These are phyloP conservation scores for Rosa multiflora DNA, from an alignment of 306 rosid genomes.

Conservation along the genomic window DNA sequence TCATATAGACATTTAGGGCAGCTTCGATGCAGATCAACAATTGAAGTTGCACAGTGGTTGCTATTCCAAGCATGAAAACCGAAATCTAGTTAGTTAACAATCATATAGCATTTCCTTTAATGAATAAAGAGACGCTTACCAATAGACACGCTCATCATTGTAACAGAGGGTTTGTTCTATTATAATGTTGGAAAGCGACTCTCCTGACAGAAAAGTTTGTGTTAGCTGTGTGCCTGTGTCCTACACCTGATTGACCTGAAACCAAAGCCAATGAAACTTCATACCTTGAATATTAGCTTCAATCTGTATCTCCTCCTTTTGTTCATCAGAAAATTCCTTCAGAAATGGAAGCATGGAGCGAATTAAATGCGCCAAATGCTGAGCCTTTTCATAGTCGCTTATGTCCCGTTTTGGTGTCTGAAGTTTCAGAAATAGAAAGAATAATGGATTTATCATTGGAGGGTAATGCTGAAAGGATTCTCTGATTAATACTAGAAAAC, in stretches of 20 bases:
- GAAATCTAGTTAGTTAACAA: slow-evolving; percentile 8
- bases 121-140: slow-evolving; percentile 45
- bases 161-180: slow-evolving; percentile 54
- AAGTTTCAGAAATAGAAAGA: slow-evolving; percentile 18
- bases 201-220: slow-evolving; percentile 40
- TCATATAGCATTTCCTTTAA: slow-evolving; percentile 18
- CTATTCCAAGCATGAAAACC: slow-evolving; percentile 43
- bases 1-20: slow-evolving; percentile 70
- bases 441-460: slow-evolving; percentile 5
- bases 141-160: slow-evolving; percentile 67
- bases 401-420: slow-evolving; percentile 61
- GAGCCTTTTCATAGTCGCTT: slow-evolving; percentile 42
- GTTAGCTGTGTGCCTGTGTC: slow-evolving; percentile 19
- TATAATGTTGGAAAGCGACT: slow-evolving; percentile 38
- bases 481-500: slow-evolving; percentile 12
- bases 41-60: slow-evolving; percentile 84
- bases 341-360: slow-evolving; percentile 50
- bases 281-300: slow-evolving; percentile 72
- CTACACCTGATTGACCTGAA: slow-evolving; percentile 10
- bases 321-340: slow-evolving; percentile 61
- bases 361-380: slow-evolving; percentile 45
- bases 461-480: slow-evolving; percentile 7
- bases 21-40: slow-evolving; percentile 69
- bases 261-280: slow-evolving; percentile 27
- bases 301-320: slow-evolving; percentile 53